These are phyloP conservation scores for Acacia crassicarpa DNA, from an alignment of 306 rosid species.

Conservation along the genomic window DNA sequence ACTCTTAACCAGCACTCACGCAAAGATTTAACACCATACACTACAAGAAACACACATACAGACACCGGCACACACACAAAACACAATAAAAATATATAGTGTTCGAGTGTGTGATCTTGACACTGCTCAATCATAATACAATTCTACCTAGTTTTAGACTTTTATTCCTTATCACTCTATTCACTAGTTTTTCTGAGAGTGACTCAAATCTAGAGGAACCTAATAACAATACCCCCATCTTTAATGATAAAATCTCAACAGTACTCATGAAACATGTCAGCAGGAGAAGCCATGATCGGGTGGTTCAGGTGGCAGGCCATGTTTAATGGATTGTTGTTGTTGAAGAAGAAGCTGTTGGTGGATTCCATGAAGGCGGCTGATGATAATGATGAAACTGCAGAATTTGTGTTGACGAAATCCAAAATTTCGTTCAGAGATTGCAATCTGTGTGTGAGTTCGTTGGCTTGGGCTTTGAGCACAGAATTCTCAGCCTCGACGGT, in stretches of 20 bases:
- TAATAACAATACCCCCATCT: not conserved
- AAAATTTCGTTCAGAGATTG: conserved; percentile 63
- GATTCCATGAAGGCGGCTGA: conserved; percentile 37
- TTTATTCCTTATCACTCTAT: conserved; percentile 37
- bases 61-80: not conserved
- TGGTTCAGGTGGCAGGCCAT: conserved; percentile 49
- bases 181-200: not conserved
- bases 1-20: conserved; percentile 5
- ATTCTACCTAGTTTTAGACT: not conserved
- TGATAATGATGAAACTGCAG: conserved; percentile 29
- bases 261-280: conserved; percentile 48
- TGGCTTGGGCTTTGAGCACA: conserved; percentile 70
- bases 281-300: conserved; percentile 70
- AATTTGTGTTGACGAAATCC: conserved; percentile 42
- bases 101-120: not conserved
- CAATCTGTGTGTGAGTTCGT: conserved; percentile 61
- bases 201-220: conserved; percentile 13
- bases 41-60: not conserved
- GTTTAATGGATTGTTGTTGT: conserved; percentile 39
- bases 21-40: not conserved
- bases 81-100: not conserved
- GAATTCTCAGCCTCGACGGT: conserved; percentile 69
- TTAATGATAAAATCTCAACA: conserved; percentile 1
- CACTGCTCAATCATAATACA: not conserved
- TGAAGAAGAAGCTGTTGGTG: conserved; percentile 32